A percentile compares a stretch with the other conserved stretches of the same genome.
Conservation (phyloP, 139 green algal genomes). For the Klebsormidium nitens region DNA sequence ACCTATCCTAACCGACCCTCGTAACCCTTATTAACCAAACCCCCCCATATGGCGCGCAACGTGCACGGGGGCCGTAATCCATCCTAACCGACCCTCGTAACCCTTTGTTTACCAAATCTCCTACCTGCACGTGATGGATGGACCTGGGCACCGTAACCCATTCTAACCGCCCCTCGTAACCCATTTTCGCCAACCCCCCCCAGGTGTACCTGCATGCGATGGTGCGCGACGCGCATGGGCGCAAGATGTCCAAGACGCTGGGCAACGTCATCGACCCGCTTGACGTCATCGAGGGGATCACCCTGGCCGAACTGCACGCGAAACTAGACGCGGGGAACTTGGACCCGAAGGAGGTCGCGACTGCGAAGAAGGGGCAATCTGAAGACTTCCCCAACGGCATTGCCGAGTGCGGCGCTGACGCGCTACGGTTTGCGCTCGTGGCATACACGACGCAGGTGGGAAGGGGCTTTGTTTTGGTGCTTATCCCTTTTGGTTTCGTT, state of each 20-base stretch:
- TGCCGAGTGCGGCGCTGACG: slow-evolving; percentile 92
- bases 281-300: slow-evolving; percentile 64
- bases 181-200: too few relatives aligned
- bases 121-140: too few relatives aligned
- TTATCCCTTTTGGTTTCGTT: too few relatives aligned
- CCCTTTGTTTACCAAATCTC: too few relatives aligned
- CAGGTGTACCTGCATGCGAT: slow-evolving; percentile 51
- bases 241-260: slow-evolving; percentile 60
- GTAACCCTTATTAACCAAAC: too few relatives aligned
- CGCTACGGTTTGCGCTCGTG: slow-evolving; percentile 82
- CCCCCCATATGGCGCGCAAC: too few relatives aligned
- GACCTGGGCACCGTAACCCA: too few relatives aligned
- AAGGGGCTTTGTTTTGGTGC: too few relatives aligned
- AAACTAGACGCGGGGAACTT: slow-evolving; percentile 79
- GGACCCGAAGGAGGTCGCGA: slow-evolving; percentile 66
- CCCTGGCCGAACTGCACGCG: slow-evolving; percentile 45
- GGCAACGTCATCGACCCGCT: slow-evolving; percentile 62
- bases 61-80: too few relatives aligned
- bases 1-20: too few relatives aligned
- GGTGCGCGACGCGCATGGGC: slow-evolving; percentile 54
- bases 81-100: too few relatives aligned
- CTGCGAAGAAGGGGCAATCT: slow-evolving; percentile 73
- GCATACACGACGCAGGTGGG: slow-evolving; percentile 84
- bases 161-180: too few relatives aligned
- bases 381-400: slow-evolving; percentile 96